Base-by-base conservation (phyloP, 768 basidiomycete species). In the Tephrocybe sp. region DNA sequence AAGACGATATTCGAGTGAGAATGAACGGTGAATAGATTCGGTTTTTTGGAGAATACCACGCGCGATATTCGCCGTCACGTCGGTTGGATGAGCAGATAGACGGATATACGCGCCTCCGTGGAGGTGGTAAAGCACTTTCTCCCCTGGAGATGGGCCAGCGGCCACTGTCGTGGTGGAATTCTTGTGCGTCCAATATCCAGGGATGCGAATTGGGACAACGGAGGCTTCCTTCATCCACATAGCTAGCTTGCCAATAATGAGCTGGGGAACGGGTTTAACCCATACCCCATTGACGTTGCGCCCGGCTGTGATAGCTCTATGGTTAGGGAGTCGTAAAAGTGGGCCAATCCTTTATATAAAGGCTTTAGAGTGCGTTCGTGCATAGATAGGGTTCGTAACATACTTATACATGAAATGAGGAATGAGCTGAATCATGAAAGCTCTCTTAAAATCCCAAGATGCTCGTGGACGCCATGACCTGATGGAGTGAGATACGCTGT, bases 1-100 rank as follows among this genome's bases (percentile, higher is more conserved):
- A 36, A 86, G 76, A 5, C 89, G 83, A 64, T 92, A 93, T 65
- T 91, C 90, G 40, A 89, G 57, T 11, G 78, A 76, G 58, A 88
- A 77, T 4, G 73, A 68, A 34, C 83, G 78, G 24, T 69, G 63
- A n/a, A 82, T 61, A 11, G 69, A 52, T 34, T 69, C 61, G 32
- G 70, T 66, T 30, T 78, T 68, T 51, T 79, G 60, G 19, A 88
- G 60, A 22, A 83, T 61, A 11, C 75, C 78, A 9, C 66, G 72
- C 1, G 73, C 55, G 19, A 86, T 73, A 26, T 66, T 60, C 1
- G 78, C 66, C 0, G 77, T 75, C 30, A 66, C 49, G 45, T 79
- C 77, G 3, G 63, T 63, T n/a, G 85, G 84, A 54, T 82, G 79
- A 2, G 82, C 85, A 8, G 82, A 80, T 5, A 78, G 59, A 16